Evolutionary conservation across 2,329 filamentous ascomycete species (phyloP), one percentile per base, ranked within the genome.

Genomic region (Hypomyces rosellus): DNA sequence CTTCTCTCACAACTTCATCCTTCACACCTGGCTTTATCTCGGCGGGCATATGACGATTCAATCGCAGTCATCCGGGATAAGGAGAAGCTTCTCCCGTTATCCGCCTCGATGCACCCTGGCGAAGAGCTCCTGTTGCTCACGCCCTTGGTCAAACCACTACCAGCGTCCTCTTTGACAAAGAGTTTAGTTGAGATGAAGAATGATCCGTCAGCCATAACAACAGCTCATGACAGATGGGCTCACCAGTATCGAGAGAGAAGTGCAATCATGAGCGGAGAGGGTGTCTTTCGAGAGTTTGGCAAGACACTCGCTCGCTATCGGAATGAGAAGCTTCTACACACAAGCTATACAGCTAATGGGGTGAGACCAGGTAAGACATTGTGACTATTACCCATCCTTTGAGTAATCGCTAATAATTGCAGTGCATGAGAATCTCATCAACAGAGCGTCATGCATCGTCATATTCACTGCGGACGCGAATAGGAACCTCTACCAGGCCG

Each of bases 391-490:
- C 37, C 33, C 15, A 3, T 12, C 25, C 6, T 34, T 34, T 20
- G 40, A 11, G 4, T 14, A 34, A 11, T 51, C 30, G 34, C 55
- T 64, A 38, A 57, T 15, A 1, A 11, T 3, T 30, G 6, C 39
- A 66, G 88, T 96, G 1, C 92, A 97, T 64, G 92, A 97, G 62
- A 93, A 92, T 55, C 75, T 96, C 15, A 95, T 96, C 64, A 88
- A 91, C 57, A 79, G 90, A 59, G 90, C 91, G 11, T 89, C 86
- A 46, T 89, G 88, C 4, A 89, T 96, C 55, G 86, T 97, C 55
- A 85, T 96, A 46, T 80, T 96, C 33, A 96, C 92, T 0, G 92
- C 92, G 9, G 92, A 97, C 69, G 91, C 91, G 1, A 96, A 96
- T 63, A 80, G 91, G 38, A 96, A 97, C 63, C 72, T 95, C 13